Evolutionary conservation across 768 basidiomycete genomes (phyloP).

Genomic region (Hydnomerulius pinastri): DNA sequence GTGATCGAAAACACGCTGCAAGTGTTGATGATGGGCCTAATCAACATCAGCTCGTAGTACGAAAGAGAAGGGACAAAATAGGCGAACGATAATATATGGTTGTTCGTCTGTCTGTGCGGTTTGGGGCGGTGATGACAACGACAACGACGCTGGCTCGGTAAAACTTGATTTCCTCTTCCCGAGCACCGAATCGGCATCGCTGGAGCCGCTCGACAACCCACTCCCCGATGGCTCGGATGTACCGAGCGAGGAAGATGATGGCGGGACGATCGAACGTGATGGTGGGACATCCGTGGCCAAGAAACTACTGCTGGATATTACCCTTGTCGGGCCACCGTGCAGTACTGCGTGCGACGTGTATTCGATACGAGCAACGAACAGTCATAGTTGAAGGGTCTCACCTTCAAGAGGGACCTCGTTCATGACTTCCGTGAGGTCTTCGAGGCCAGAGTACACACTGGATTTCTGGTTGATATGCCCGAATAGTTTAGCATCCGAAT

Average conservation of each 20-base stretch:
- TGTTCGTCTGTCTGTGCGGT: not conserved
- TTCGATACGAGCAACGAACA: not conserved
- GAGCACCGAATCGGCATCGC: not conserved
- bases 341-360: not conserved
- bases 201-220: not conserved
- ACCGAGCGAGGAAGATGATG: not conserved
- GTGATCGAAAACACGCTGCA: slow-evolving; percentile 25
- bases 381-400: not conserved
- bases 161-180: slow-evolving; percentile 12
- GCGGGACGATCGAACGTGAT: not conserved
- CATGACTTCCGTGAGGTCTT: slow-evolving; percentile 12
- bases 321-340: not conserved
- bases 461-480: slow-evolving; percentile 4
- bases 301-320: not conserved
- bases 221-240: slow-evolving; percentile 6
- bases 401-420: slow-evolving; percentile 5
- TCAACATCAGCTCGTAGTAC: not conserved
- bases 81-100: slow-evolving; percentile 7
- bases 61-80: not conserved
- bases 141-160: too few relatives aligned
- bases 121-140: not conserved
- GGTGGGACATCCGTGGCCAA: not conserved
- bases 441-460: slow-evolving; percentile 11
- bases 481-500: not conserved
- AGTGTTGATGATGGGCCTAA: slow-evolving; percentile 11